Evolutionary conservation across 176 grass and related monocot genomes (phyloP), one percentile per base, ranked within the genome.

Genomic region (Carex littledalei): DNA sequence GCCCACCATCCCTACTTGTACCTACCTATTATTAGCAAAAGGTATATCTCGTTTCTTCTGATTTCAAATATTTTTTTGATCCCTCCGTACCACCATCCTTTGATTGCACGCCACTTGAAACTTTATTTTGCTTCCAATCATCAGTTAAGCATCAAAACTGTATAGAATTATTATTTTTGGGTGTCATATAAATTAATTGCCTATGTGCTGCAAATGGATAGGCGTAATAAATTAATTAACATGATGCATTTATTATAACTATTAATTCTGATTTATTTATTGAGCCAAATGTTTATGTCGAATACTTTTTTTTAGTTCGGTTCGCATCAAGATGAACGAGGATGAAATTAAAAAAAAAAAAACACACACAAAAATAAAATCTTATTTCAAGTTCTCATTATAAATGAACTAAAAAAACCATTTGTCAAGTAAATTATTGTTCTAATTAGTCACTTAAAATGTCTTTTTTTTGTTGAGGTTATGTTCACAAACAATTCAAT

Each of bases 1-100:
- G 49, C 81, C 81, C 63, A 83, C 41, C 26, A 82, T 53, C 60
- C 41, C 41, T 81, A 81, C 78, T 63, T 81, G 35, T n/a, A 35
- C 78, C 58, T 60, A 81, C 58, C 55, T 63, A 81, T 81, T 63
- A 63, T 43, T 81, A 60, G 78, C 78, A 63, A 60, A 62, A 76
- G 72, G 72, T 22, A 9, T 45, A 76, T 26, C 47, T 76, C 72
- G 72, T 78, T 78, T 78, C 74, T 57, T 78, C 50, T 78, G 74
- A 78, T 78, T 22, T 56, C 74, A 78, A 21, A 52, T 52, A n/a
- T 56, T 57, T 34, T 3, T 50, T 24, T 78, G 1, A 75, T 78
- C 14, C 52, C 24, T 56, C 52, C 52, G 74, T 78, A 78, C 74
- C 52, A 17, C 10, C 0, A 78, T 78, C n/a, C 52, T 78, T 78